Conservation (phyloP, 495 filamentous ascomycete species). For the Daldinia decipiens region DNA sequence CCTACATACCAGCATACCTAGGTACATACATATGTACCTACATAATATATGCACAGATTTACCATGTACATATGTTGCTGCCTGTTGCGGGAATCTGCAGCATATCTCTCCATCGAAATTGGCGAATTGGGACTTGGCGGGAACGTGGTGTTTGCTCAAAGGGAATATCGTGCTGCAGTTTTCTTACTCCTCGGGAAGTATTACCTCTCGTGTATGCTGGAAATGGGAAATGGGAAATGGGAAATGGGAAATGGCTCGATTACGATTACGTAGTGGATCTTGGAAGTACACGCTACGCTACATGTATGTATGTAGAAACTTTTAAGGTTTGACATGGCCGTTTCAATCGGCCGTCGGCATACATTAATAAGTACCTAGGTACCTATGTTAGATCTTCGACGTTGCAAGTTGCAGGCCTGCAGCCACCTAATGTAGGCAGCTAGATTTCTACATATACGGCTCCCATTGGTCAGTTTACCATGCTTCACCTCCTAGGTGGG, state of each 20-base stretch:
- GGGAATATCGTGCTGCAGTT: neutral
- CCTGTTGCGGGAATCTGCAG: slow-evolving; percentile 1
- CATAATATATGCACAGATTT: neutral
- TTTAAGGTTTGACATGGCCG: slow-evolving; percentile 4
- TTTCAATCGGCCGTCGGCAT: slow-evolving; percentile 2
- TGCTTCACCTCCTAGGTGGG: neutral
- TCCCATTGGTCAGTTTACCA: neutral
- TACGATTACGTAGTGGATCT: neutral
- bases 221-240: too few species aligned
- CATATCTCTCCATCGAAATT: neutral
- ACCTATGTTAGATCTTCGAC: neutral
- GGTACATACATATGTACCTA: neutral
- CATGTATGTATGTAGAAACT: neutral
- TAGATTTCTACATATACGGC: neutral
- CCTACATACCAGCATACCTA: too few species aligned
- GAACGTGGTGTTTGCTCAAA: neutral
- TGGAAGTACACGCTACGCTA: neutral
- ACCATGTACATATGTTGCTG: neutral
- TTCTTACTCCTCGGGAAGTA: neutral
- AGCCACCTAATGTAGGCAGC: neutral
- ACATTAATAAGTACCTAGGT: neutral
- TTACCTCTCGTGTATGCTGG: neutral
- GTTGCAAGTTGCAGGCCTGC: neutral
- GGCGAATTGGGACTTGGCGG: neutral
- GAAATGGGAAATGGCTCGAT: neutral